Evolutionary conservation across 2,329 filamentous ascomycete species (phyloP).

Genomic region (Talaromyces sp.): DNA sequence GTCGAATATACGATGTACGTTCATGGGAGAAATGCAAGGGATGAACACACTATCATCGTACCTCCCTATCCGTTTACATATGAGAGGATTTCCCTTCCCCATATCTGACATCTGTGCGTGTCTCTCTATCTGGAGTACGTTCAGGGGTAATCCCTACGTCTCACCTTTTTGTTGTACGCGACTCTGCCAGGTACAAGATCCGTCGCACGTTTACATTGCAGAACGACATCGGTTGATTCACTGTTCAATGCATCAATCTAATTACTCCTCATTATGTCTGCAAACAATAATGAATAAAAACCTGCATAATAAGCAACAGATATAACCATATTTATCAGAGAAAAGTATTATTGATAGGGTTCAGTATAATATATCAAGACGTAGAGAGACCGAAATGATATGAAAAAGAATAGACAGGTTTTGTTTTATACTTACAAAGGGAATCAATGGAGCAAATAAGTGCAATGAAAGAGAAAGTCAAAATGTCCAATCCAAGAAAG

Average conservation of each 20-base stretch:
- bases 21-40: background rate
- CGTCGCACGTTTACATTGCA: background rate
- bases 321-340: background rate
- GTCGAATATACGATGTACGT: background rate
- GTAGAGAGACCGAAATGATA: constrained; percentile 13
- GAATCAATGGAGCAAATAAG: constrained; percentile 6
- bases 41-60: background rate
- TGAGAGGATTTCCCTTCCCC: background rate
- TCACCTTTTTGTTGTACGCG: background rate
- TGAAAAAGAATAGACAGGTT: constrained; percentile 7
- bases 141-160: background rate
- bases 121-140: background rate
- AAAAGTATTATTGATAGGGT: constrained; percentile 10
- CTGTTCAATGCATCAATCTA: background rate
- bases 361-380: background rate
- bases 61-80: background rate
- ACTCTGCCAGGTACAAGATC: background rate
- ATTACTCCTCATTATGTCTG: background rate
- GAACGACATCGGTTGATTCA: background rate
- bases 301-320: background rate
- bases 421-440: constrained; percentile 14
- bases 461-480: constrained; percentile 5
- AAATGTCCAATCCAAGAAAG: background rate
- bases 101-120: background rate
- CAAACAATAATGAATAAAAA: background rate